Base-by-base conservation (phyloP, 805 yeast species). In the Candida easanensis region DNA sequence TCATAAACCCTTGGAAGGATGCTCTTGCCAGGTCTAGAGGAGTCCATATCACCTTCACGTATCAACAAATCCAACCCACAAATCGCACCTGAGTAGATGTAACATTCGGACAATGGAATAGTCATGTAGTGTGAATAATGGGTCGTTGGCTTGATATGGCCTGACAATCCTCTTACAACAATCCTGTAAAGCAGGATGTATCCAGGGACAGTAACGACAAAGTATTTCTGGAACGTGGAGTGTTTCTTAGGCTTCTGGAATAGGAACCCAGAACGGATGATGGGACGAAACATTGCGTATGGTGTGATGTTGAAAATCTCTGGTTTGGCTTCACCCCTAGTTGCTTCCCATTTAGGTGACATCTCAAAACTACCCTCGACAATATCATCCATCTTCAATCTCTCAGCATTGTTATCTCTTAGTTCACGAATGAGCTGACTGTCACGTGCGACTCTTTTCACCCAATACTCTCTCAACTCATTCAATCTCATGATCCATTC, bases 191-290 rank as follows among this genome's bases (percentile, higher is more conserved):
- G 58, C 0, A 82, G 62, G 16, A 91, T 51, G 48, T 72, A 78
- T 0, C 91, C 90, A 1, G 93, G 89, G 36, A 85, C 74, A 14
- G 88, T 66, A 1, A 87, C 70, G 8, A 78, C 86, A 60, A 69
- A 82, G 52, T 65, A 78, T 46, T 76, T 77, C 35, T 63, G 65
- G 63, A 90, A 91, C 27, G 77, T 70, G 1, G 87, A 63, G 57
- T 84, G 89, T 57, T 80, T 86, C 45, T 76, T 78, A 3, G 78
- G 71, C 54, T 89, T 90, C 50, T 79, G 79, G 57, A 76, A 89
- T 20, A 91, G 59, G 25, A 69, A 62, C 0, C 97, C 97, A 46
- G 79, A 74, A 64, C 71, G 71, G 18, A 83, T 64, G 3, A 90
- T 63, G 10, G 82, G 72, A 14, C 80, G 75, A 20, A 80, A 72